A percentile compares a stretch with the other conserved stretches of the same genome.
These are phyloP conservation scores for Populus hybrid DNA, from an alignment of 441 rosid species.

Conservation along the genomic window DNA sequence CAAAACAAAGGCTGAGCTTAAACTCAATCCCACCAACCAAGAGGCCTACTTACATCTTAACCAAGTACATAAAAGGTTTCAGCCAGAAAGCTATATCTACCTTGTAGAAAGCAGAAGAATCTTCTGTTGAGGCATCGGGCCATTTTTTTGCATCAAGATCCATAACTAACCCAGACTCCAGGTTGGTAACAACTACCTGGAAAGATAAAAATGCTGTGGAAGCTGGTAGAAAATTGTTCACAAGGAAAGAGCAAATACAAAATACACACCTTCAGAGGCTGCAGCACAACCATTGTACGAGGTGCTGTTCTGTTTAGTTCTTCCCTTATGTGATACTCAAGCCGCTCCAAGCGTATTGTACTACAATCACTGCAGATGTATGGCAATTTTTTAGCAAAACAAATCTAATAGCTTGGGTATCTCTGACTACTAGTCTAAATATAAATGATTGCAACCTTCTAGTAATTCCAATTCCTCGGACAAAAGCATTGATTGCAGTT, in stretches of 20 bases:
- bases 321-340: constrained; percentile 95
- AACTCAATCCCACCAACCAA: neutral
- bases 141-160: constrained; percentile 89
- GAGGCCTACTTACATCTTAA: neutral
- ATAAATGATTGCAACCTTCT: constrained; percentile 56
- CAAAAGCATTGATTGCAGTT: constrained; percentile 80
- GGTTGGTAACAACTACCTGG: constrained; percentile 74
- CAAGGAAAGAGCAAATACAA: neutral
- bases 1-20: neutral
- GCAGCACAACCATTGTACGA: constrained; percentile 76
- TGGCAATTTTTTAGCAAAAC: constrained; percentile 15
- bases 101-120: constrained; percentile 76
- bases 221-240: neutral
- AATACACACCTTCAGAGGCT: constrained; percentile 79
- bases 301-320: constrained; percentile 84
- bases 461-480: constrained; percentile 89
- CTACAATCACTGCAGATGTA: constrained; percentile 72
- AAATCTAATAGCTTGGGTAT: constrained; percentile 7
- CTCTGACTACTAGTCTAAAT: constrained; percentile 1
- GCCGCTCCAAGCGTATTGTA: constrained; percentile 80
- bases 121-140: constrained; percentile 84
- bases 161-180: constrained; percentile 52
- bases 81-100: constrained; percentile 27
- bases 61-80: neutral
- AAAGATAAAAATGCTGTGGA: constrained; percentile 7